Evolutionary conservation across 495 filamentous ascomycete genomes (phyloP).

Genomic region (Thermochaetoides thermophila): DNA sequence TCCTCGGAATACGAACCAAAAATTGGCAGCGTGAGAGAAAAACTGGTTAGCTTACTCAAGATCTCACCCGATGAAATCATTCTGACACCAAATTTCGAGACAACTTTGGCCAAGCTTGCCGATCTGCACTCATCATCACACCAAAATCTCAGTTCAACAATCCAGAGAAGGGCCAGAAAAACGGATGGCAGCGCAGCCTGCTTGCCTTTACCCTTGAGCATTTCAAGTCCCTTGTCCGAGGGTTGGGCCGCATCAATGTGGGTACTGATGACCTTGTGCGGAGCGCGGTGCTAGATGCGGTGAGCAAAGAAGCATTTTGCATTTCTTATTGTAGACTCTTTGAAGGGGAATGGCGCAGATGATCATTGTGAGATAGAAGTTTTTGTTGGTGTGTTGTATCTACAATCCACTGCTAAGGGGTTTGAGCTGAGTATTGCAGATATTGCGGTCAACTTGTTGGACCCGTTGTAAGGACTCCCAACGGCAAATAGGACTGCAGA

Average conservation of each 20-base stretch:
- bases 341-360: no score
- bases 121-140: no score
- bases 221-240: conserved; percentile 24
- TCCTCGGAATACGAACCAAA: conserved; percentile 28
- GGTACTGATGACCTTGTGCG: conserved; percentile 31
- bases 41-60: conserved; percentile 25
- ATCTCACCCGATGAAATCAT: conserved; percentile 23
- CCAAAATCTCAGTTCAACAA: no score
- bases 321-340: no score
- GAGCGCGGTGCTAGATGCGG: conserved; percentile 31
- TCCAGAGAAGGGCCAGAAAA: no score
- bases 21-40: conserved; percentile 18
- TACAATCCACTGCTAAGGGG: conserved; percentile 17
- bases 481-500: no score
- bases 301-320: no score
- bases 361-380: no score
- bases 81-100: conserved; percentile 33
- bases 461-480: conserved; percentile 12
- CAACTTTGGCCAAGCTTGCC: conserved; percentile 31
- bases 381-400: conserved; percentile 26
- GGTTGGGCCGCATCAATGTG: conserved; percentile 28
- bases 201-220: conserved; percentile 23
- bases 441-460: conserved; percentile 14
- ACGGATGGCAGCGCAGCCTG: conserved; percentile 29
- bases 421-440: conserved; percentile 14